phyloP scores from a whole-genome alignment of 352 stramenopile species.

The Peronospora farinosa region DNA sequence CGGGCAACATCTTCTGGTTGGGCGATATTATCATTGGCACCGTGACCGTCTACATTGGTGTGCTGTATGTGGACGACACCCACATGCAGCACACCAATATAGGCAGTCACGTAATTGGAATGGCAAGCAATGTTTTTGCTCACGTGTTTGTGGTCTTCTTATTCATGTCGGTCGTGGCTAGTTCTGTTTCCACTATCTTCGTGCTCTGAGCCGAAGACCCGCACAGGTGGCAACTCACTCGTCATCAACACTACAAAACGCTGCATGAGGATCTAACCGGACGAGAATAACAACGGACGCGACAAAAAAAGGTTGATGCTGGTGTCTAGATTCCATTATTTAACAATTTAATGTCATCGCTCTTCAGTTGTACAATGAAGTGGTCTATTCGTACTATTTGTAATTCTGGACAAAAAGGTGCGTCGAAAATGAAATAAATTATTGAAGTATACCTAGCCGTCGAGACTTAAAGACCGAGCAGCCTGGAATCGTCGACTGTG shows the following conservation, averaged over 20 bases:
- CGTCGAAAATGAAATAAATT: too few relatives aligned
- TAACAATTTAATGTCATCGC: too few relatives aligned
- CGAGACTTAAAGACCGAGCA: too few relatives aligned
- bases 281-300: constrained; percentile 80
- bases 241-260: constrained; percentile 62
- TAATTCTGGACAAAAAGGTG: too few relatives aligned
- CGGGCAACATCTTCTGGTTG: constrained; percentile 78
- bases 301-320: constrained; percentile 42
- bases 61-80: constrained; percentile 48
- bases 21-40: constrained; percentile 71
- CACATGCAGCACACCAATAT: too few relatives aligned
- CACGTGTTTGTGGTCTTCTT: constrained; percentile 58
- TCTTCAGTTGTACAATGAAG: too few relatives aligned
- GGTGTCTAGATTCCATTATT: constrained; percentile 14
- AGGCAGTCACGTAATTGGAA: constrained; percentile 40
- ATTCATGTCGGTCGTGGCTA: constrained; percentile 68
- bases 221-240: constrained; percentile 65
- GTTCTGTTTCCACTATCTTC: constrained; percentile 76
- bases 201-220: constrained; percentile 82
- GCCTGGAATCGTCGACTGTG: too few relatives aligned
- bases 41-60: constrained; percentile 54
- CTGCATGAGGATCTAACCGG: too few relatives aligned
- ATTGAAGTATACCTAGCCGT: too few relatives aligned
- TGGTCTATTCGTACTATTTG: too few relatives aligned
- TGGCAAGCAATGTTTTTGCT: constrained; percentile 51